Conservation (phyloP, 1,284 basidiomycete species). For the Malassezia arunalokei region DNA sequence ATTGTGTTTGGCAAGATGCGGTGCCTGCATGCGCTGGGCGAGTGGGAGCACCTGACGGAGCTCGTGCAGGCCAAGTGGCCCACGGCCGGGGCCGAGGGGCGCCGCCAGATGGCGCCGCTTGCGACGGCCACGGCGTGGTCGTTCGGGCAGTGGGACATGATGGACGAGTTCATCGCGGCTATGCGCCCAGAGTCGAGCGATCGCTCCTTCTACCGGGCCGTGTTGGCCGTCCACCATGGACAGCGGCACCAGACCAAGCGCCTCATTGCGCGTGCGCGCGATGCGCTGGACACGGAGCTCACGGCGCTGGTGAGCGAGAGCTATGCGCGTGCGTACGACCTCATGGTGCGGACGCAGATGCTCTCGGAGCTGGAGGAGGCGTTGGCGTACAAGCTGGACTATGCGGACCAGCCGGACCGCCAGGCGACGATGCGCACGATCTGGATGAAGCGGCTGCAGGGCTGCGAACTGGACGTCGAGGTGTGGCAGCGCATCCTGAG, state of each 20-base stretch:
- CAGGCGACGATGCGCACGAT: slow-evolving; percentile 43
- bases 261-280: slow-evolving; percentile 89
- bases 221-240: slow-evolving; percentile 87
- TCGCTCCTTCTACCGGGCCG: slow-evolving; percentile 88
- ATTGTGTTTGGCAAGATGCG: slow-evolving; percentile 79
- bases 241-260: slow-evolving; percentile 80
- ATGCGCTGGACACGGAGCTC: slow-evolving; percentile 80
- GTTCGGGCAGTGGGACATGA: slow-evolving; percentile 88
- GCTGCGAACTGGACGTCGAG: slow-evolving; percentile 95
- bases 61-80: slow-evolving; percentile 84
- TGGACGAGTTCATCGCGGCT: slow-evolving; percentile 91
- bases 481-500: slow-evolving; percentile 97
- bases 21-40: slow-evolving; percentile 89
- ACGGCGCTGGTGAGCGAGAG: slow-evolving; percentile 87
- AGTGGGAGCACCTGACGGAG: slow-evolving; percentile 84
- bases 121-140: slow-evolving; percentile 97
- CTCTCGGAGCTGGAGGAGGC: slow-evolving; percentile 96
- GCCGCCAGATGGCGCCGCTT: slow-evolving; percentile 83
- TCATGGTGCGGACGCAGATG: slow-evolving; percentile 96
- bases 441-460: slow-evolving; percentile 59
- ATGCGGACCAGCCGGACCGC: slow-evolving; percentile 68
- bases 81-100: slow-evolving; percentile 68
- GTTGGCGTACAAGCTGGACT: slow-evolving; percentile 68
- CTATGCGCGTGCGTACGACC: slow-evolving; percentile 84
- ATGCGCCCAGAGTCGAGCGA: slow-evolving; percentile 92